Evolutionary conservation across 208 protist species (phyloP), one percentile per base, ranked within the genome.

Genomic region (Phytomonas francai): DNA sequence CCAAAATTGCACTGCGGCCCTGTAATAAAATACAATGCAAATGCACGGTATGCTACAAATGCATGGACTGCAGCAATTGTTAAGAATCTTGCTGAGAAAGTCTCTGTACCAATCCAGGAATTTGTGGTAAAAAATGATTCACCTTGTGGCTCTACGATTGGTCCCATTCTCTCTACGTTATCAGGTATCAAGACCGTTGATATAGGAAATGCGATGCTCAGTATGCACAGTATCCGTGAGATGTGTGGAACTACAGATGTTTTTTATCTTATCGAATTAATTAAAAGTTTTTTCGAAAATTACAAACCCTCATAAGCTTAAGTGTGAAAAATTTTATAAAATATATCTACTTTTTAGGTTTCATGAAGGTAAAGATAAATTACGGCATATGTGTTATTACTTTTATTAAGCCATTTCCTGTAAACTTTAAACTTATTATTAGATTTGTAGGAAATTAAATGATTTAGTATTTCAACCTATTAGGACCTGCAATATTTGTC

Each of bases 201-300:
- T 82, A 85, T 99, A 68, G 98, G 98, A 62, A 97, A 94, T 72
- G 83, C 97, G 9, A 96, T 98, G 88, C 80, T 98, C 12, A 90
- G 81, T 66, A 99, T 99, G 98, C 98, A 99, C 77, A 95, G 85
- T 61, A 93, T 99, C 59, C 85, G 98, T 29, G 98, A 99, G 77
- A 97, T 94, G 80, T 97, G 94, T 74, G 97, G 97, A 32, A 87
- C 81, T 0, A 72, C 82, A 8, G 97, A 99, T 76, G 73, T 98
- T n/a, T 72, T 73, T 28, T 76, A 97, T 73, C 66, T 85, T 59
- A 84, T 81, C 19, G 76, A 91, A 54, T 81, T 99, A 16, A 77
- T 98, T 60, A 77, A 87, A 51, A 82, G 80, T 14, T 98, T 96
- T 79, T 96, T 89, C 65, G 59, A 67, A 8, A 76, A 84, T 7